These are phyloP conservation scores for Trichosporon sp. DNA, from an alignment of 1,284 basidiomycete species.

Conservation along the genomic window DNA sequence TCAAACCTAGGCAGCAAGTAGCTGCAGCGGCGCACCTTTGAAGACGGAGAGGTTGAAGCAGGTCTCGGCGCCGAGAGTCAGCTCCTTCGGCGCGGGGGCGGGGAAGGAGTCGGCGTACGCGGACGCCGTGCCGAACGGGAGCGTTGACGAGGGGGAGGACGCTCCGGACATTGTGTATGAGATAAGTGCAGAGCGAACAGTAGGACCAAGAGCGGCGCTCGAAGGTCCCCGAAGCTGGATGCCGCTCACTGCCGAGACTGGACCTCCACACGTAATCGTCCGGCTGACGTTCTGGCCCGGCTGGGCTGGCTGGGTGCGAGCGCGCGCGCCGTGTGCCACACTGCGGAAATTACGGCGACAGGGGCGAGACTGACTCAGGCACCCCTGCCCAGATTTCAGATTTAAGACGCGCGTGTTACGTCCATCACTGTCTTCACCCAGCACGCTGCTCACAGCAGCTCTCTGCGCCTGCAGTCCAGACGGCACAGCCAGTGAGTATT, in stretches of 20 bases:
- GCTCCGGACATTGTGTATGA: conserved; percentile 23
- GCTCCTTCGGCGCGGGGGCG: conserved; percentile 36
- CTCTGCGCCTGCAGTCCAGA: not conserved
- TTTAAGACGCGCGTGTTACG: not conserved
- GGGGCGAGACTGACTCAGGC: conserved; percentile 5
- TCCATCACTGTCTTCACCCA: not conserved
- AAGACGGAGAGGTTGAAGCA: conserved; percentile 76
- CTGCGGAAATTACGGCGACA: conserved; percentile 3
- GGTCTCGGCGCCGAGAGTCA: conserved; percentile 50
- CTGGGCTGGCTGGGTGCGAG: not conserved
- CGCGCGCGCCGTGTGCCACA: not conserved
- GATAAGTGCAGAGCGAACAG: not conserved
- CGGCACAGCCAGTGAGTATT: conserved; percentile 15
- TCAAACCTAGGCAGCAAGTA: not conserved
- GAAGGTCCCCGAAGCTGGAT: not conserved
- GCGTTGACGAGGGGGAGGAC: conserved; percentile 10
- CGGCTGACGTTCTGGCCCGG: not conserved
- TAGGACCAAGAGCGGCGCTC: too few species aligned
- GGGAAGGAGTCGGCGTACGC: conserved; percentile 50
- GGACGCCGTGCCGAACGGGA: conserved; percentile 44
- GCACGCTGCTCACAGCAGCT: not conserved
- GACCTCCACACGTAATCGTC: conserved; percentile 1
- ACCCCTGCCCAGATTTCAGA: not conserved
- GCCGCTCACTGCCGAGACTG: not conserved
- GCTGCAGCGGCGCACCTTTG: conserved; percentile 64